Conservation (phyloP, 495 filamentous ascomycete genomes). For the Neurospora tetrasperma region DNA sequence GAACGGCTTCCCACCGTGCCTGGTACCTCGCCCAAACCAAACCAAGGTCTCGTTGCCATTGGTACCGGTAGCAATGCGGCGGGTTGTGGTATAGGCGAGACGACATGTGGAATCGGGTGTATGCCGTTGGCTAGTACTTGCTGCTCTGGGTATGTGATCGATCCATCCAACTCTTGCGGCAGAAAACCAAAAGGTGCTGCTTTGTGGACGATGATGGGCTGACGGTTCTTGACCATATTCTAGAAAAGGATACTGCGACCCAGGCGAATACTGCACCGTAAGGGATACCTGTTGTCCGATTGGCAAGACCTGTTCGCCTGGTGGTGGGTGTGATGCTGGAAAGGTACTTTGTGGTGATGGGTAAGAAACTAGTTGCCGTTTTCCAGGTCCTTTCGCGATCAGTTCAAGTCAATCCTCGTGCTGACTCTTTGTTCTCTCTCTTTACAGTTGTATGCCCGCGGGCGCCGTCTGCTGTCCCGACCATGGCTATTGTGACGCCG, state of each 20-base stretch:
- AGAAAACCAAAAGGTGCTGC: not conserved
- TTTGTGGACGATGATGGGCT: not conserved
- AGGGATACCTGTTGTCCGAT: conserved; percentile 12
- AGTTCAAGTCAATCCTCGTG: no score
- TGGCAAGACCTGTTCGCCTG: conserved; percentile 10
- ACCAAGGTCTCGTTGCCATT: not conserved
- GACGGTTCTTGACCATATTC: not conserved
- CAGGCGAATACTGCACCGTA: conserved; percentile 13
- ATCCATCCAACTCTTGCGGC: not conserved
- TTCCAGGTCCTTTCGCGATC: no score
- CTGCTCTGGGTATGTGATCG: not conserved
- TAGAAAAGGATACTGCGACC: conserved; percentile 9
- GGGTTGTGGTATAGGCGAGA: not conserved
- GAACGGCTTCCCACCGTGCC: not conserved
- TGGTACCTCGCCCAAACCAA: not conserved
- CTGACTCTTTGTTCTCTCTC: not conserved
- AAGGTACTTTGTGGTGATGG: conserved; percentile 2
- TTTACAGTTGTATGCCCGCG: conserved; percentile 14
- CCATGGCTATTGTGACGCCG: conserved; percentile 14
- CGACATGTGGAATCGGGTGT: not conserved
- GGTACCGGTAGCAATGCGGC: not conserved
- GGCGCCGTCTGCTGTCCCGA: conserved; percentile 12
- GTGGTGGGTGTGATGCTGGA: conserved; percentile 7
- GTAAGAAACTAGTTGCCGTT: not conserved
- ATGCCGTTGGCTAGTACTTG: conserved; percentile 1